Percentiles rank a stretch among this genome's conserved stretches.
Conservation (phyloP, 2,329 filamentous ascomycete genomes). For the Hypomyces rosellus region DNA sequence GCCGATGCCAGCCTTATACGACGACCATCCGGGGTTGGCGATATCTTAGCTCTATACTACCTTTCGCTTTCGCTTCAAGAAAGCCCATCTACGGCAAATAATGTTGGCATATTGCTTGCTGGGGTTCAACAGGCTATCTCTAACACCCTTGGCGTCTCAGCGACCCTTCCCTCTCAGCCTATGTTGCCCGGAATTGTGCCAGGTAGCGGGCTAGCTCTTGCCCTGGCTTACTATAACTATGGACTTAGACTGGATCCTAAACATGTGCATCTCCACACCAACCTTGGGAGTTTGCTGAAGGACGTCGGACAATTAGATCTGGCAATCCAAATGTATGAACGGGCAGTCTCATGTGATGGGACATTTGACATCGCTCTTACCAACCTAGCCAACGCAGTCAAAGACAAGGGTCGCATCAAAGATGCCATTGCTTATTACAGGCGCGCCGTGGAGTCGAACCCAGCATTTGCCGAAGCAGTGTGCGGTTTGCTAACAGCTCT, state of each 20-base stretch:
- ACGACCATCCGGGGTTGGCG: conserved; percentile 70
- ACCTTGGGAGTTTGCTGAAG: conserved; percentile 89
- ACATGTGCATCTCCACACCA: conserved; percentile 95
- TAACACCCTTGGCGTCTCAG: conserved; percentile 18
- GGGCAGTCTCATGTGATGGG: conserved; percentile 85
- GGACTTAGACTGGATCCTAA: conserved; percentile 78
- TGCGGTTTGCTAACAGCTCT: conserved; percentile 91
- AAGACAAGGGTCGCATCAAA: conserved; percentile 86
- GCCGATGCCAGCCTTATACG: conserved; percentile 48
- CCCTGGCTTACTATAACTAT: conserved; percentile 92
- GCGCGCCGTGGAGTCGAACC: conserved; percentile 83
- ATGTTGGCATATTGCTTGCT: conserved; percentile 93
- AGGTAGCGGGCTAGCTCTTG: conserved; percentile 81
- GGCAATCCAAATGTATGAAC: conserved; percentile 95
- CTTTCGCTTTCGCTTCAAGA: conserved; percentile 89
- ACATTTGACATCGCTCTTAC: conserved; percentile 95
- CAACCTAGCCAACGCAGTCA: conserved; percentile 94
- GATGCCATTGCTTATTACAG: conserved; percentile 92
- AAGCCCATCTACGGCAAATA: conserved; percentile 95
- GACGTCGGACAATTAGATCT: conserved; percentile 89
- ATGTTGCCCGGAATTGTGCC: conserved; percentile 72
- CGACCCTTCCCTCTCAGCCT: conserved; percentile 17
- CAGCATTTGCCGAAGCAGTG: conserved; percentile 93
- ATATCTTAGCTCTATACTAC: conserved; percentile 93
- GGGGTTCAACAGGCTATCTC: conserved; percentile 68